Percentiles rank a stretch among this genome's conserved stretches.
Evolutionary conservation across 1,139 yeast genomes (phyloP).

Genomic region (Debaryomyces udenii): DNA sequence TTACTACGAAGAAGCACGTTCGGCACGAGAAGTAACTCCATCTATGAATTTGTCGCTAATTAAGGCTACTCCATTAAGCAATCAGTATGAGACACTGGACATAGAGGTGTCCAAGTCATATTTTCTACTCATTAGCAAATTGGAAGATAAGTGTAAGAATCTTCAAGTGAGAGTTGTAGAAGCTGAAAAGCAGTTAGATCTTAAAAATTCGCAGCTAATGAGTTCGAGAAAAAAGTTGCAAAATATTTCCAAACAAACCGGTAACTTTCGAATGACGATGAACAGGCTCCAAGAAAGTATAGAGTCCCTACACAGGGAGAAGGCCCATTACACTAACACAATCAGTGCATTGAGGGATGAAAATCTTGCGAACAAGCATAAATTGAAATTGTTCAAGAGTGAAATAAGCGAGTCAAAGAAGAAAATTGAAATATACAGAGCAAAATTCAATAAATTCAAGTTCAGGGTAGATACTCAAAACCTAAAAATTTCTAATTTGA

Average conservation of each 20-base stretch:
- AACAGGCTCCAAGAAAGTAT: constrained; percentile 1
- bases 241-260: constrained; percentile 1
- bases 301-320: neutral
- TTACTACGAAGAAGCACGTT: no score
- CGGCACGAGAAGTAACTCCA: neutral
- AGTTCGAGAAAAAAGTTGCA: neutral
- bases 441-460: constrained; percentile 2
- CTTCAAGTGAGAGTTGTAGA: neutral
- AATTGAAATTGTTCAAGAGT: neutral
- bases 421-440: constrained; percentile 1
- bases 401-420: constrained; percentile 3
- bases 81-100: neutral
- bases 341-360: constrained; percentile 1
- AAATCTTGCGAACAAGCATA: neutral
- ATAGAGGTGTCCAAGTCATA: constrained; percentile 2
- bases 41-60: neutral
- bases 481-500: constrained; percentile 8
- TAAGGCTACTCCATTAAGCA: neutral
- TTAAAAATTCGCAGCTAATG: neutral
- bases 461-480: constrained; percentile 10
- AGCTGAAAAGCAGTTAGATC: neutral
- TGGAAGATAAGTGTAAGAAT: constrained; percentile 3
- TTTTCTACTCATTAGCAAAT: constrained; percentile 2
- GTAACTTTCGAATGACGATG: neutral
- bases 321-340: neutral